phyloP scores from a whole-genome alignment of 805 yeast genomes.

The Ogataea saltuana region DNA sequence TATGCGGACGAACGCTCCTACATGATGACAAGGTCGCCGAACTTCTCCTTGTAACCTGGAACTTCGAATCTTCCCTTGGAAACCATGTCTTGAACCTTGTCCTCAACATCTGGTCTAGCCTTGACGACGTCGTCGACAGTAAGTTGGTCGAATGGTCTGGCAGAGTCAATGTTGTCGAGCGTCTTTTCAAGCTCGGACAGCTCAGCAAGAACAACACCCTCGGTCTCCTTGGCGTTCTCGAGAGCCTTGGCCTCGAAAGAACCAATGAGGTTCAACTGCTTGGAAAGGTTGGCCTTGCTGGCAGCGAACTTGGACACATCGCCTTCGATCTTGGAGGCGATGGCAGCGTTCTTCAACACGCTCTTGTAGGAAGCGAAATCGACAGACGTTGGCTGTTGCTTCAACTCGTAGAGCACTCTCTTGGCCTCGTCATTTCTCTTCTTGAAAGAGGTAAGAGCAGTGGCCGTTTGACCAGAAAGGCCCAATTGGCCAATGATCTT shows the following conservation, averaged over 20 bases:
- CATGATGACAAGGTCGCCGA: constrained; percentile 96
- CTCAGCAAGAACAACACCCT: constrained; percentile 83
- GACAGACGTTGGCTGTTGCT: constrained; percentile 71
- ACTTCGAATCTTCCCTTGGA: constrained; percentile 97
- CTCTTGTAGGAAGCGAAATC: constrained; percentile 82
- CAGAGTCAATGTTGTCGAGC: constrained; percentile 88
- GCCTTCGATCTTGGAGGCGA: constrained; percentile 78
- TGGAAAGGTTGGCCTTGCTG: constrained; percentile 78
- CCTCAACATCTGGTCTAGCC: constrained; percentile 97
- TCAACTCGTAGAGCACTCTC: constrained; percentile 69
- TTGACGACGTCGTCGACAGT: constrained; percentile 91
- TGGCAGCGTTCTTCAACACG: constrained; percentile 74
- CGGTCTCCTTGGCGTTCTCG: constrained; percentile 93
- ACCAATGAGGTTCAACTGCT: constrained; percentile 88
- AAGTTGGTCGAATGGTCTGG: constrained; percentile 96
- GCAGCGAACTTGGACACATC: constrained; percentile 79
- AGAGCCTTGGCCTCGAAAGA: constrained; percentile 93
- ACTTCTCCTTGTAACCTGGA: constrained; percentile 98
- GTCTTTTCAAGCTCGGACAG: constrained; percentile 83
- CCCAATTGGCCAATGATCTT: constrained; percentile 86
- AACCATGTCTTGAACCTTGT: constrained; percentile 92
- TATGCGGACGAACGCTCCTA: constrained; percentile 31
- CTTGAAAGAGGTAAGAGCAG: constrained; percentile 87
- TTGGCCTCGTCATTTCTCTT: constrained; percentile 99
- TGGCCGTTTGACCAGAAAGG: constrained; percentile 88